Evolutionary conservation across 2,329 filamentous ascomycete species (phyloP), one percentile per base, ranked within the genome.

Genomic region (Phaeomoniella chlamydospora): DNA sequence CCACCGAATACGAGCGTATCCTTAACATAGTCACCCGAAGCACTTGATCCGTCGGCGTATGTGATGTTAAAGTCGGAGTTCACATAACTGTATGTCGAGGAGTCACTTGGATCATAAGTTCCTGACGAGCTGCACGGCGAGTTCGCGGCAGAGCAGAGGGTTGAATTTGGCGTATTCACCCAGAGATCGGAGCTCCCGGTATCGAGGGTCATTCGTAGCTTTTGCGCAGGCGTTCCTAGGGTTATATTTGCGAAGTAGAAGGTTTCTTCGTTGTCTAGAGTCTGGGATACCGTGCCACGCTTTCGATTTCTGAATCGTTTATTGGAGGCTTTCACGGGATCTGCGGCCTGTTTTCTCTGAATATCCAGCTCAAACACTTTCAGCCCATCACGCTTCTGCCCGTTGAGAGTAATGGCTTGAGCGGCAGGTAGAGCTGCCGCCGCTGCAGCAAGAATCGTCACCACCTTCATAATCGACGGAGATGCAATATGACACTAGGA

Each of bases 31-130:
- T 90, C 81, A 19, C 87, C 86, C 1, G 61, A 54, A 1, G 85
- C 81, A 4, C 76, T 74, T 0, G 81, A 81, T 32, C 82, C 82
- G 56, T 94, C 86, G 29, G 81, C 79, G 45, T 94, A 94, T 1
- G 77, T 76, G 43, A 94, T 93, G 59, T 88, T 87, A 63, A 94
- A 94, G 41, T 75, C 67, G 49, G 72, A 76, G 43, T 75, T 77
- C 37, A 93, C 57, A 51, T 77, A 85, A 19, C 67, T 49, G 56
- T 87, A 88, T 2, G 84, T 82, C 2, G 80, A 84, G 0, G 85
- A 93, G 1, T 65, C 57, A 51, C 81, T 79, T 29, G 80, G 69
- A 31, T 59, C 54, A 55, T 86, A 93, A 1, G 74, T 74, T 11
- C 82, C 83, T 1, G 73, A 69, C 13, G 57, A 58, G 4, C 56